Base-by-base conservation (phyloP, 2,329 filamentous ascomycete genomes). In the Cytospora mali region DNA sequence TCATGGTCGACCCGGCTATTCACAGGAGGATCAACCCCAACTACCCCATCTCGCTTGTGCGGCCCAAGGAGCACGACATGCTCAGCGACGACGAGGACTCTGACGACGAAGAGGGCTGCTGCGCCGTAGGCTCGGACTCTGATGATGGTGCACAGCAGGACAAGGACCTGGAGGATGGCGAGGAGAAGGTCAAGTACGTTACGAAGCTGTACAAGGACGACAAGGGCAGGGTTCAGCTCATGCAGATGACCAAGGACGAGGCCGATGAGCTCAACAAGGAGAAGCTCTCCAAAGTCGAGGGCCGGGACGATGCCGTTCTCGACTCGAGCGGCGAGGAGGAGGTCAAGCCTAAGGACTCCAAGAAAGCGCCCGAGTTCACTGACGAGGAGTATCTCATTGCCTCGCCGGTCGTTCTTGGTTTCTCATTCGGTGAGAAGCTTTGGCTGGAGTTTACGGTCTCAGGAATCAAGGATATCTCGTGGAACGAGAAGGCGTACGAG, bases 371-470 rank as follows among this genome's bases (percentile, higher is more conserved):
- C 1, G 79, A 84, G 23, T 93, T 95, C 72, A 90, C 84, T 0
- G 91, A 95, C 55, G 92, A 96, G 66, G 91, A 97, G 68, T 88
- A 95, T 27, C 79, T 97, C 6, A 88, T 96, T 55, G 88, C 92
- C 2, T 94, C 91, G 2, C 90, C 93, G 0, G 88, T 96, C 0
- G 91, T 96, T 0, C 83, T 96, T 1, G 93, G 93, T 0, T 97
- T 96, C 69, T 86, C 91, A 0, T 96, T 97, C 73, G 87, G 86
- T 1, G 92, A 96, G 75, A 97, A 96, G 76, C 80, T 92, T 11
- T 97, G 93, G 93, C 83, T 96, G 0, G 92, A 97, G 73, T 92
- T 97, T 69, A 88, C 87, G 0, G 88, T 97, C 23, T 91, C 89
- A 0, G 88, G 88, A 0, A 84, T 97, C 66, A 84, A 85, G 51